Evolutionary conservation across 495 filamentous ascomycete genomes (phyloP).

Genomic region (Penicillium soppii): DNA sequence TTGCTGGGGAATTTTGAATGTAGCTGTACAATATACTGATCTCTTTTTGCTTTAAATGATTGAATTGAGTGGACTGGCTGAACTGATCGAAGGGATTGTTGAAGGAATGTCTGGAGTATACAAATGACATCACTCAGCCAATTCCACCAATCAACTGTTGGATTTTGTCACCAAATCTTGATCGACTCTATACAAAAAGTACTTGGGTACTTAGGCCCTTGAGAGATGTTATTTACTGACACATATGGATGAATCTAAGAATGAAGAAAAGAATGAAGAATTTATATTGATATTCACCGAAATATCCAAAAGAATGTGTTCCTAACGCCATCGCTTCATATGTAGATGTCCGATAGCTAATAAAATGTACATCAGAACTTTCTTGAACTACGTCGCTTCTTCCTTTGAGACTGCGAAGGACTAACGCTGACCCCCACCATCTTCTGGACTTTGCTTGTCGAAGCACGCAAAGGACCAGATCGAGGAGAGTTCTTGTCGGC

Average conservation of each 20-base stretch:
- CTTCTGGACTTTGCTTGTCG: slow-evolving; percentile 16
- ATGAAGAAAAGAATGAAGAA: too few relatives aligned
- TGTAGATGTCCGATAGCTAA: not conserved
- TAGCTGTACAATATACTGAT: too few relatives aligned
- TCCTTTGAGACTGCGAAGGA: slow-evolving; percentile 18
- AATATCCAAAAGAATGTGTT: slow-evolving; percentile 10
- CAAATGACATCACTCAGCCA: slow-evolving; percentile 15
- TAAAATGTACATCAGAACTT: slow-evolving; percentile 8
- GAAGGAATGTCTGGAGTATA: not conserved
- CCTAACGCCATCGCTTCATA: not conserved
- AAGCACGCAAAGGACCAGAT: slow-evolving; percentile 19
- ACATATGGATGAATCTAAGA: too few relatives aligned
- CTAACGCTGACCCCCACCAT: slow-evolving; percentile 27
- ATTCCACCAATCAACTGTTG: slow-evolving; percentile 12
- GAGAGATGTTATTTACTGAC: too few relatives aligned
- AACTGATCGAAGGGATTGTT: not conserved
- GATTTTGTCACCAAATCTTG: slow-evolving; percentile 15
- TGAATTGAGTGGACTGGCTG: not conserved
- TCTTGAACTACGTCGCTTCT: slow-evolving; percentile 17
- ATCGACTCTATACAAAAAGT: too few relatives aligned
- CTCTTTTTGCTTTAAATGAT: not conserved
- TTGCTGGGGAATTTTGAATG: not conserved
- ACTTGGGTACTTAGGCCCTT: too few relatives aligned
- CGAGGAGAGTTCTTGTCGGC: slow-evolving; percentile 31
- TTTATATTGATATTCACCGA: too few relatives aligned